These are phyloP conservation scores for Metschnikowia dekortorum DNA, from an alignment of 805 yeast species.

Conservation along the genomic window DNA sequence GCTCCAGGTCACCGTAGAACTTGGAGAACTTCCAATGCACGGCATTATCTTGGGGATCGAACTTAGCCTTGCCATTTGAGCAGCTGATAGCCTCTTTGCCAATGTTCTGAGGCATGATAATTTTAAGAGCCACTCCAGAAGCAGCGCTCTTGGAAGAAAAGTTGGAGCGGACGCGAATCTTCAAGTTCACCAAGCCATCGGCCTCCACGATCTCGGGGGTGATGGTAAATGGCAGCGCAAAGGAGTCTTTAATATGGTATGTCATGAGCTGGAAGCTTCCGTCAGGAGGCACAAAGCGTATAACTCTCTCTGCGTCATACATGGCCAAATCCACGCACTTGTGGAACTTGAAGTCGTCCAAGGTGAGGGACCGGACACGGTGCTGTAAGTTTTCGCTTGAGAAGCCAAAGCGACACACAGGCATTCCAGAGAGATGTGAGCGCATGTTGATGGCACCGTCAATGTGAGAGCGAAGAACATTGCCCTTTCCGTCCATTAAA, in stretches of 20 bases:
- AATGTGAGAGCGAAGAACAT: constrained; percentile 63
- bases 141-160: constrained; percentile 59
- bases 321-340: constrained; percentile 75
- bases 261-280: constrained; percentile 81
- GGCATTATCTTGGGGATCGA: constrained; percentile 58
- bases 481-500: constrained; percentile 61
- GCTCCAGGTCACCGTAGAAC: constrained; percentile 63
- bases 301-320: constrained; percentile 60
- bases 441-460: constrained; percentile 72
- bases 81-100: constrained; percentile 26
- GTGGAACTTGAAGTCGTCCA: constrained; percentile 82
- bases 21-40: constrained; percentile 70
- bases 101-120: constrained; percentile 60
- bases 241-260: constrained; percentile 46
- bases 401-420: constrained; percentile 76
- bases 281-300: constrained; percentile 82
- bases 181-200: constrained; percentile 50
- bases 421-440: constrained; percentile 74
- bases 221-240: constrained; percentile 68
- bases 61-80: constrained; percentile 65
- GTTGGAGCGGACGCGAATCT: constrained; percentile 57
- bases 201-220: constrained; percentile 47
- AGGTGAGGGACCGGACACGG: constrained; percentile 34
- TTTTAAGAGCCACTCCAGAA: constrained; percentile 54
- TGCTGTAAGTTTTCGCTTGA: constrained; percentile 43